A percentile compares a stretch with the other conserved stretches of the same genome.
phyloP scores from a whole-genome alignment of 2,329 filamentous ascomycete genomes.

The Xylaria sp. region DNA sequence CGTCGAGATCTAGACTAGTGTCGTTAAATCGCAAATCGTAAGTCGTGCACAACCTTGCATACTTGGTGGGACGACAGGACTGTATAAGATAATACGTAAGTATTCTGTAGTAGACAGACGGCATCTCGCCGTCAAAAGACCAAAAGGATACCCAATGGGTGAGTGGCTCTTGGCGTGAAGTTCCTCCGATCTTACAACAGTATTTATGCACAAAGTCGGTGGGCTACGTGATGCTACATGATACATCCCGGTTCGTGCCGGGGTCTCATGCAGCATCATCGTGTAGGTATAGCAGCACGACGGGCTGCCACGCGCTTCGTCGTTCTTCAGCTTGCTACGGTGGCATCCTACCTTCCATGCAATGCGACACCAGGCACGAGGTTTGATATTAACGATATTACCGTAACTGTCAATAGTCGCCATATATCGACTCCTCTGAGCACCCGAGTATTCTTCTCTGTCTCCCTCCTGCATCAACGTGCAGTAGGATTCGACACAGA shows the following conservation, averaged over 20 bases:
- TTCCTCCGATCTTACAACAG: constrained; percentile 40
- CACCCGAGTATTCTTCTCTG: background rate
- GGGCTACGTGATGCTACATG: constrained; percentile 20
- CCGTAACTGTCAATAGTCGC: constrained; percentile 25
- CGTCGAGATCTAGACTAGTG: constrained; percentile 10
- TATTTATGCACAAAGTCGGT: constrained; percentile 15
- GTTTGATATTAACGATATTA: constrained; percentile 28
- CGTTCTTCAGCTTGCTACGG: constrained; percentile 40
- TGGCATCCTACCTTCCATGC: constrained; percentile 32
- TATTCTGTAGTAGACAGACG: background rate
- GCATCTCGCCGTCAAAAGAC: constrained; percentile 7
- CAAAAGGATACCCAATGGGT: background rate
- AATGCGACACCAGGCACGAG: constrained; percentile 35
- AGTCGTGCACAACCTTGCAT: constrained; percentile 1
- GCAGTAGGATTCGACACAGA: constrained; percentile 37
- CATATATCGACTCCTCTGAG: constrained; percentile 16
- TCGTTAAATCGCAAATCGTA: no score
- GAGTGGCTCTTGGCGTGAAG: constrained; percentile 32
- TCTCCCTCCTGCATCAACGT: constrained; percentile 29
- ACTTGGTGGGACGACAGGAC: no score
- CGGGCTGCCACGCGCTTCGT: constrained; percentile 39
- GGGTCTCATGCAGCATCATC: background rate
- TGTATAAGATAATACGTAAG: no score
- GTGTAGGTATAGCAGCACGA: constrained; percentile 15
- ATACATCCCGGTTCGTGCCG: background rate